Evolutionary conservation across 1,284 basidiomycete species (phyloP).

Genomic region (Cystobasidium sp.): DNA sequence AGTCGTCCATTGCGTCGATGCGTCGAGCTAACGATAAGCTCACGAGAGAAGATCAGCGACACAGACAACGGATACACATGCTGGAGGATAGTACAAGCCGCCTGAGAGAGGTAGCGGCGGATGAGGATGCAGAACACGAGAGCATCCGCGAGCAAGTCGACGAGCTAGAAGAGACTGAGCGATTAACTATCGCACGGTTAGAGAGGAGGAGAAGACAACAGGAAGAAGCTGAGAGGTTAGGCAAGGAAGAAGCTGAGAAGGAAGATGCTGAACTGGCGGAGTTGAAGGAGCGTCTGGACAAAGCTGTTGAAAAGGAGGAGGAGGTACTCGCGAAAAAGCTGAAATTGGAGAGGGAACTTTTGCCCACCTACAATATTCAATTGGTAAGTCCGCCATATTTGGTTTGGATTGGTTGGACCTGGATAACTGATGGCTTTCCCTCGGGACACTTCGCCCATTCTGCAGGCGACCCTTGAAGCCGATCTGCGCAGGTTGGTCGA

Average conservation of each 20-base stretch:
- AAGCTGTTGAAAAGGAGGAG: slow-evolving; percentile 30
- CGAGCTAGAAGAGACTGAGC: slow-evolving; percentile 39
- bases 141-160: slow-evolving; percentile 26
- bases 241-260: slow-evolving; percentile 31
- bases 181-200: neutral
- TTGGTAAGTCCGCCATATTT: slow-evolving; percentile 10
- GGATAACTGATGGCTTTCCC: too few relatives aligned
- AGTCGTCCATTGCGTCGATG: slow-evolving; percentile 38
- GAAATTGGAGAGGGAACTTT: slow-evolving; percentile 37
- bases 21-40: slow-evolving; percentile 42
- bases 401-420: too few relatives aligned
- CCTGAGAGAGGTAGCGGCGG: slow-evolving; percentile 36
- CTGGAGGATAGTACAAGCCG: slow-evolving; percentile 42
- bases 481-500: slow-evolving; percentile 41
- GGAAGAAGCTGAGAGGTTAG: slow-evolving; percentile 20
- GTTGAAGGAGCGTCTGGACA: slow-evolving; percentile 35
- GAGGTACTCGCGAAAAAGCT: slow-evolving; percentile 38
- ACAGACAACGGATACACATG: slow-evolving; percentile 43
- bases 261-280: slow-evolving; percentile 39
- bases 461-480: slow-evolving; percentile 42
- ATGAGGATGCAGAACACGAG: slow-evolving; percentile 41
- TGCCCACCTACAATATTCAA: slow-evolving; percentile 40
- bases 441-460: too few relatives aligned
- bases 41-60: slow-evolving; percentile 42
- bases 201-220: slow-evolving; percentile 22